phyloP scores from a whole-genome alignment of 768 basidiomycete genomes.

The Trametes elegans region DNA sequence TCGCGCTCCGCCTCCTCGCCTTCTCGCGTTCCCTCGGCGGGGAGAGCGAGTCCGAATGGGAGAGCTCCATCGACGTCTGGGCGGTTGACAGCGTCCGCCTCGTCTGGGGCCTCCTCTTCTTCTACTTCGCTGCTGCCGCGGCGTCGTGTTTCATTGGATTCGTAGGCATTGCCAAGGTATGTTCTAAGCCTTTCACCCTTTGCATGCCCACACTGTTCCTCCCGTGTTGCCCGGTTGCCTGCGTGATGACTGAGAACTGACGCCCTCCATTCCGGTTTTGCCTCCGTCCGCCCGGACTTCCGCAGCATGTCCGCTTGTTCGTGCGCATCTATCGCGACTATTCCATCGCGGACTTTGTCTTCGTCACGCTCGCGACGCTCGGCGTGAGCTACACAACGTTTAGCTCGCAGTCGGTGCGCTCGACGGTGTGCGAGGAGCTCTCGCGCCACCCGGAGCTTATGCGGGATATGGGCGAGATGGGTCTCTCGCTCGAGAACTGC shows the following conservation, averaged over 20 bases:
- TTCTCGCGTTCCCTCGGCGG: constrained; percentile 44
- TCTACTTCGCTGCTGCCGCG: constrained; percentile 66
- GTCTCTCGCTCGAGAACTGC: constrained; percentile 76
- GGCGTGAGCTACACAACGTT: constrained; percentile 60
- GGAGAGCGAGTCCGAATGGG: constrained; percentile 51
- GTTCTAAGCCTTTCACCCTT: constrained; percentile 26
- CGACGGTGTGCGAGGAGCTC: constrained; percentile 70
- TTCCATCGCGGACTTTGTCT: constrained; percentile 74
- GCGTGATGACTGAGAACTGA: not conserved
- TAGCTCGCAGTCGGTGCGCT: constrained; percentile 48
- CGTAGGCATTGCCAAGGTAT: constrained; percentile 65
- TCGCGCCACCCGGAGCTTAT: constrained; percentile 75
- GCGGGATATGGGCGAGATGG: constrained; percentile 66
- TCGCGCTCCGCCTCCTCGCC: constrained; percentile 41
- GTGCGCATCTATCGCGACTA: constrained; percentile 83
- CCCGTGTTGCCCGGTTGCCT: not conserved
- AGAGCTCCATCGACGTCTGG: constrained; percentile 40
- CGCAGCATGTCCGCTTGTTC: constrained; percentile 57
- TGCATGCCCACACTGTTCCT: not conserved
- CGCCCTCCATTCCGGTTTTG: not conserved
- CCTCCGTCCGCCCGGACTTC: not conserved
- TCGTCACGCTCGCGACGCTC: constrained; percentile 58
- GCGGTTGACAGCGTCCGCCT: constrained; percentile 42
- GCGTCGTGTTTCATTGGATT: constrained; percentile 65
- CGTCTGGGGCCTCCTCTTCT: constrained; percentile 60